phyloP scores from a whole-genome alignment of 768 basidiomycete genomes.

The Pulveroboletus sp. region DNA sequence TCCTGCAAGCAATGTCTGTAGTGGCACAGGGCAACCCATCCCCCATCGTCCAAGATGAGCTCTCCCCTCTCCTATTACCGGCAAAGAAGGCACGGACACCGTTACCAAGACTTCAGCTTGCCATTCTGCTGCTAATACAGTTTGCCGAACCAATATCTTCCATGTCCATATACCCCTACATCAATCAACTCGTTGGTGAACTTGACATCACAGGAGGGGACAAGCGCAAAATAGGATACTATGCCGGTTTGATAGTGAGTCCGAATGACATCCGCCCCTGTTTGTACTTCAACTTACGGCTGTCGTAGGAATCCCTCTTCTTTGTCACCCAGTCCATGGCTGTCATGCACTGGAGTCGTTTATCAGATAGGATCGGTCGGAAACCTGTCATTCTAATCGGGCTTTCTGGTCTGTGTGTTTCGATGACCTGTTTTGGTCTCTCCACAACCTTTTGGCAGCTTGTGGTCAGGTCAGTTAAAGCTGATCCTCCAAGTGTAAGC shows the following conservation, averaged over 20 bases:
- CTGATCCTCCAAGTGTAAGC: neutral
- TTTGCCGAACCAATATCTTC: slow-evolving; percentile 36
- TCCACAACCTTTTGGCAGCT: slow-evolving; percentile 66
- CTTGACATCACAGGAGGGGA: slow-evolving; percentile 26
- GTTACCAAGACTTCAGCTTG: slow-evolving; percentile 38
- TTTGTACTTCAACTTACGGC: neutral
- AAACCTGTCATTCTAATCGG: slow-evolving; percentile 71
- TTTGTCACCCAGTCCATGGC: slow-evolving; percentile 71
- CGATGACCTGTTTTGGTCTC: slow-evolving; percentile 71
- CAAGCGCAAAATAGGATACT: slow-evolving; percentile 47
- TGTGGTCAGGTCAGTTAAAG: slow-evolving; percentile 36
- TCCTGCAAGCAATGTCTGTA: neutral
- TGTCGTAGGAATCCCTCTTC: slow-evolving; percentile 65
- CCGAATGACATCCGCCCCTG: neutral
- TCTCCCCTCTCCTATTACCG: slow-evolving; percentile 5
- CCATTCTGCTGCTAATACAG: slow-evolving; percentile 34
- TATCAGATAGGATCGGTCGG: slow-evolving; percentile 68
- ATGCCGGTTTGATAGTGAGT: slow-evolving; percentile 65
- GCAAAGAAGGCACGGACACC: slow-evolving; percentile 23
- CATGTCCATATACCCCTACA: slow-evolving; percentile 46
- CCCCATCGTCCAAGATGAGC: slow-evolving; percentile 12
- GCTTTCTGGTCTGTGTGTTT: slow-evolving; percentile 56
- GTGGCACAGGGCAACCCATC: neutral
- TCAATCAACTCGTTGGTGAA: slow-evolving; percentile 40
- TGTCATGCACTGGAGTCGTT: slow-evolving; percentile 69